Conservation (phyloP, 345 rosid species). For the Hevea brasiliensis region DNA sequence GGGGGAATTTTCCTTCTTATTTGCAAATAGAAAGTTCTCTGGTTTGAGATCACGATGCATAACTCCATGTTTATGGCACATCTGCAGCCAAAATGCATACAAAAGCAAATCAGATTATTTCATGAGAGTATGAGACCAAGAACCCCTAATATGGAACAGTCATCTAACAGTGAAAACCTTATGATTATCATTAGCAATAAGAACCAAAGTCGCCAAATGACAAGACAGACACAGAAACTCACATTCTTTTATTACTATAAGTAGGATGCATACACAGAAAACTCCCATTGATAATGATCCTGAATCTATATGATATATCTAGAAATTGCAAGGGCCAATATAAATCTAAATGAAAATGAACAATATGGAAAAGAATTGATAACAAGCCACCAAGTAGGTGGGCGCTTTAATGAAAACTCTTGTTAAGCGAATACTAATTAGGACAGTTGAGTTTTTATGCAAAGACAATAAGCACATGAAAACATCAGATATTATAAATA, state of each 20-base stretch:
- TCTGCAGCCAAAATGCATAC: conserved; percentile 37
- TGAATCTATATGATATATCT: neutral
- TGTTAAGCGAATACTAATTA: neutral
- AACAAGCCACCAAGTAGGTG: neutral
- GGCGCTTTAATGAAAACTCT: neutral
- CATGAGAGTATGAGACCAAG: neutral
- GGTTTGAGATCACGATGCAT: conserved; percentile 90
- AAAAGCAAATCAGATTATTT: conserved; percentile 10
- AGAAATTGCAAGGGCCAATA: neutral
- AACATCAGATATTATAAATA: neutral
- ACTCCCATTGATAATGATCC: neutral
- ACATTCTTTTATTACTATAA: neutral
- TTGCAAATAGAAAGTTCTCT: conserved; percentile 82
- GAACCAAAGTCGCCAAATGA: conserved; percentile 12
- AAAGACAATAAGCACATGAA: neutral
- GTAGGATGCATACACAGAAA: neutral
- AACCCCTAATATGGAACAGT: neutral
- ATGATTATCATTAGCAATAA: neutral
- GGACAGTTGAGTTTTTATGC: neutral
- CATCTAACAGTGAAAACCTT: neutral
- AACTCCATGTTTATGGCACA: conserved; percentile 79
- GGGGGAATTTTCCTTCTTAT: conserved; percentile 70
- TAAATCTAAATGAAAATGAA: neutral
- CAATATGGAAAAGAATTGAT: neutral
- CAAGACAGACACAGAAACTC: neutral